Evolutionary conservation across 1,284 basidiomycete genomes (phyloP).

Genomic region (Ustilago nuda): DNA sequence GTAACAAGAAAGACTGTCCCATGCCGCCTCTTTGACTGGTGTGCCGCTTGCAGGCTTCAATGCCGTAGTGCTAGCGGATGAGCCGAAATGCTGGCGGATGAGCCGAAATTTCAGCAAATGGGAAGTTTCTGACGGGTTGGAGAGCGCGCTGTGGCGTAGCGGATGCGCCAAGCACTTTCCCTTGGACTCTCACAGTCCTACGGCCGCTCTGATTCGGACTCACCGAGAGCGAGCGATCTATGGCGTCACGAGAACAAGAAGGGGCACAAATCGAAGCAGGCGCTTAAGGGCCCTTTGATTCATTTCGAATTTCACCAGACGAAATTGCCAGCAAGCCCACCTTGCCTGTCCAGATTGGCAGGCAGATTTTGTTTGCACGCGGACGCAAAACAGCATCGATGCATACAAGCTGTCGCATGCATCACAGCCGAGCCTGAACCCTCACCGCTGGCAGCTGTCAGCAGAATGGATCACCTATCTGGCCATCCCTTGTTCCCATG

Average conservation of each 20-base stretch:
- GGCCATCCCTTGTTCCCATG: constrained; percentile 1
- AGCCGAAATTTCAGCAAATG: not conserved
- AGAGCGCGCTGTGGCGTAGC: not conserved
- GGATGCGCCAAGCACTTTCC: constrained; percentile 4
- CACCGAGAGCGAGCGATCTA: not conserved
- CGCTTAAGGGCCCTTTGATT: not conserved
- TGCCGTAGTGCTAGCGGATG: not conserved
- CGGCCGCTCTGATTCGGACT: not conserved
- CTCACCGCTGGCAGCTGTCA: constrained; percentile 9
- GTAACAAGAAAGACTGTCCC: not conserved
- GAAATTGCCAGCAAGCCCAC: constrained; percentile 2
- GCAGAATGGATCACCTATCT: constrained; percentile 1
- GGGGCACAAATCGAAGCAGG: not conserved
- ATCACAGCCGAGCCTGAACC: constrained; percentile 6
- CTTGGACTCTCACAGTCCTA: not conserved
- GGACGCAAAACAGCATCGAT: not conserved
- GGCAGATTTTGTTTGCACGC: not conserved
- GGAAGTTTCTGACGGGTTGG: not conserved
- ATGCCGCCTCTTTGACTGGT: not conserved
- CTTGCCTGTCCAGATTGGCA: constrained; percentile 6
- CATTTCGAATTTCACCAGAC: constrained; percentile 1
- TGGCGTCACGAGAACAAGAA: not conserved
- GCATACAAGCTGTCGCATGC: constrained; percentile 7
- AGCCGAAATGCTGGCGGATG: not conserved
- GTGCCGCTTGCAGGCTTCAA: not conserved